These are phyloP conservation scores for Didymella lethalis DNA, from an alignment of 2,329 filamentous ascomycete species.

Conservation along the genomic window DNA sequence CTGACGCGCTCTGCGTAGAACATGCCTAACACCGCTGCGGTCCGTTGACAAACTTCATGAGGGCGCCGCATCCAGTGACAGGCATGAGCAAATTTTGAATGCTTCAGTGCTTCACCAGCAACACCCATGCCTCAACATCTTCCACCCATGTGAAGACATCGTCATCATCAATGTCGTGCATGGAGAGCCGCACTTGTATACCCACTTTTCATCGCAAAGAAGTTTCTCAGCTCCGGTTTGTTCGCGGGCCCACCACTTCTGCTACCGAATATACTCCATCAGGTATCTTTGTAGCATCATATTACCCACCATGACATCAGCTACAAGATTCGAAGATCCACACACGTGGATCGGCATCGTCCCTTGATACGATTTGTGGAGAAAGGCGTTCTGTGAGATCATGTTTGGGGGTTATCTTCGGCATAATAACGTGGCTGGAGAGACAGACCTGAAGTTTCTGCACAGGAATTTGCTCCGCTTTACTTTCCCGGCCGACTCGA, in stretches of 20 bases:
- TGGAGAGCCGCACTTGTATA: constrained; percentile 13
- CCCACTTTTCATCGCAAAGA: constrained; percentile 22
- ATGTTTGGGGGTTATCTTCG: constrained; percentile 18
- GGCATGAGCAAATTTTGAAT: constrained; percentile 12
- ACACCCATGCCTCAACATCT: constrained; percentile 20
- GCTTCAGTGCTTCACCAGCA: constrained; percentile 17
- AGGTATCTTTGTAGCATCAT: constrained; percentile 10
- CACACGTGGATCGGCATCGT: constrained; percentile 21
- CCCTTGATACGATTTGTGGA: constrained; percentile 18
- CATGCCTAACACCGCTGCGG: constrained; percentile 4
- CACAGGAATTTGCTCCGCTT: constrained; percentile 16
- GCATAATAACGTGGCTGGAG: constrained; percentile 8
- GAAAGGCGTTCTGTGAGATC: constrained; percentile 9
- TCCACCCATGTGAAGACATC: constrained; percentile 5
- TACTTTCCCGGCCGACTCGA: constrained; percentile 18
- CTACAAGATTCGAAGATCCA: constrained; percentile 5
- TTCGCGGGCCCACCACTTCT: constrained; percentile 18
- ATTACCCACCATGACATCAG: constrained; percentile 18
- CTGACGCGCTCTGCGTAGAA: constrained; percentile 5
- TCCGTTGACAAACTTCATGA: constrained; percentile 3
- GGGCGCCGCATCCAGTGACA: constrained; percentile 6
- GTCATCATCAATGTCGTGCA: constrained; percentile 19
- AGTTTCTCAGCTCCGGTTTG: constrained; percentile 23
- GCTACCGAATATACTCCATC: constrained; percentile 11
- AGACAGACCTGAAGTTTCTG: constrained; percentile 12